Percentiles rank a stretch among this genome's conserved stretches.
Conservation (phyloP, 352 stramenopile species). For the Lagenidium giganteum region DNA sequence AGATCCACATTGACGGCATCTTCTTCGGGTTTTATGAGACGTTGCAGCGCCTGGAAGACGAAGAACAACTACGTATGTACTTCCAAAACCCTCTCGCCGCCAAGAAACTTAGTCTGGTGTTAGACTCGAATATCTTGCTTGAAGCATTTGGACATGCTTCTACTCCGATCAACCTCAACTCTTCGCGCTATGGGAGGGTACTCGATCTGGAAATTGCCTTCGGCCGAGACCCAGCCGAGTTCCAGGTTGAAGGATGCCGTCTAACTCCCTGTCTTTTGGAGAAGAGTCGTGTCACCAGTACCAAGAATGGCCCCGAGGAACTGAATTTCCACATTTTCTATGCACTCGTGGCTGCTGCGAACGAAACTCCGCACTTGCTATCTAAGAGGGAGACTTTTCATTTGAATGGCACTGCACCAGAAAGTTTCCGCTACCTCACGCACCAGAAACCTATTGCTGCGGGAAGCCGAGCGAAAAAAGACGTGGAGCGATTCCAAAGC, state of each 20-base stretch:
- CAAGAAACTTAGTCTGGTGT: conserved; percentile 48
- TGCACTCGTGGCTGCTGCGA: conserved; percentile 52
- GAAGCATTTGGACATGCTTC: conserved; percentile 69
- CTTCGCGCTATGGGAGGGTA: conserved; percentile 67
- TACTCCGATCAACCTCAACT: conserved; percentile 68
- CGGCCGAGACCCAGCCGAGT: conserved; percentile 36
- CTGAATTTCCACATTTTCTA: conserved; percentile 80
- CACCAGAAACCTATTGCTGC: conserved; percentile 26
- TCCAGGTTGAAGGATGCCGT: conserved; percentile 50
- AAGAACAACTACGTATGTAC: conserved; percentile 78
- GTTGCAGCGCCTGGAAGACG: conserved; percentile 68
- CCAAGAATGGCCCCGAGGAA: neutral
- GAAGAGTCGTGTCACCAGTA: conserved; percentile 50
- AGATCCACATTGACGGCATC: conserved; percentile 61
- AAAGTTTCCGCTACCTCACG: conserved; percentile 47
- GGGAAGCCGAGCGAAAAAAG: conserved; percentile 33
- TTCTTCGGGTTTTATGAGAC: conserved; percentile 84
- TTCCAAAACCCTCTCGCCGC: conserved; percentile 61
- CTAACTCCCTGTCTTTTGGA: conserved; percentile 64
- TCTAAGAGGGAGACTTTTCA: conserved; percentile 29
- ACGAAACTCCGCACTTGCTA: conserved; percentile 26
- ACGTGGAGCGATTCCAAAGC: conserved; percentile 59
- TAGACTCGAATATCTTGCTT: conserved; percentile 71
- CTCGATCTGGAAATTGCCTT: conserved; percentile 47
- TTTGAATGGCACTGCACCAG: conserved; percentile 27